phyloP scores from a whole-genome alignment of 2,329 filamentous ascomycete species.

The Ceratocystis cacaofunesta region DNA sequence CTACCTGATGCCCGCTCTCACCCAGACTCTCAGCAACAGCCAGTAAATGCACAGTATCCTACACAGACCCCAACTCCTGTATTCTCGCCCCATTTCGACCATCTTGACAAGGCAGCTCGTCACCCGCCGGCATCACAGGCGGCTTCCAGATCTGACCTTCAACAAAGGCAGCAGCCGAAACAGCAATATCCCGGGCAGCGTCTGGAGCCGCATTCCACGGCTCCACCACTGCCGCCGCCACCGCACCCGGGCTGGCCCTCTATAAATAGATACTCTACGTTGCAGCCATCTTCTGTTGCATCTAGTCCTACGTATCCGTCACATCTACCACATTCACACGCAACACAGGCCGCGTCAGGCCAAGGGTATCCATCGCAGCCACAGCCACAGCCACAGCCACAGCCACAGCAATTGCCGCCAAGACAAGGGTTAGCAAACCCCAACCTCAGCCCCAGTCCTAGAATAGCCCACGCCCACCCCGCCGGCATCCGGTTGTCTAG shows the following conservation, averaged over 20 bases:
- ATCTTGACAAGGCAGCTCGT: neutral
- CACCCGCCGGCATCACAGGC: neutral
- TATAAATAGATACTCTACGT: neutral
- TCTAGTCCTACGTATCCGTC: neutral
- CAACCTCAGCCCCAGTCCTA: neutral
- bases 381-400: too few relatives aligned
- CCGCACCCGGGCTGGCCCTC: neutral
- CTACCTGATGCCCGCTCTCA: neutral
- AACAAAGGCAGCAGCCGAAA: too few relatives aligned
- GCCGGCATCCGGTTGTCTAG: too few relatives aligned
- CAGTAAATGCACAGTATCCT: neutral
- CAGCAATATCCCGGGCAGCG: neutral
- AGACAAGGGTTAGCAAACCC: neutral
- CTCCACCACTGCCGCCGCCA: neutral
- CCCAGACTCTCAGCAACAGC: neutral
- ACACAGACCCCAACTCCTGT: neutral
- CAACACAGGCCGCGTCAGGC: neutral
- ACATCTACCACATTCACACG: neutral
- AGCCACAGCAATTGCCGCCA: neutral
- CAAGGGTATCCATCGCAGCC: too few relatives aligned
- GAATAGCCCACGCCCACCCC: too few relatives aligned
- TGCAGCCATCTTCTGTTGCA: neutral
- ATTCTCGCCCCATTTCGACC: neutral
- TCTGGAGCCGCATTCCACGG: neutral
- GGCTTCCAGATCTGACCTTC: neutral